These are phyloP conservation scores for Ogataea zsoltii DNA, from an alignment of 805 yeast genomes.

Conservation along the genomic window DNA sequence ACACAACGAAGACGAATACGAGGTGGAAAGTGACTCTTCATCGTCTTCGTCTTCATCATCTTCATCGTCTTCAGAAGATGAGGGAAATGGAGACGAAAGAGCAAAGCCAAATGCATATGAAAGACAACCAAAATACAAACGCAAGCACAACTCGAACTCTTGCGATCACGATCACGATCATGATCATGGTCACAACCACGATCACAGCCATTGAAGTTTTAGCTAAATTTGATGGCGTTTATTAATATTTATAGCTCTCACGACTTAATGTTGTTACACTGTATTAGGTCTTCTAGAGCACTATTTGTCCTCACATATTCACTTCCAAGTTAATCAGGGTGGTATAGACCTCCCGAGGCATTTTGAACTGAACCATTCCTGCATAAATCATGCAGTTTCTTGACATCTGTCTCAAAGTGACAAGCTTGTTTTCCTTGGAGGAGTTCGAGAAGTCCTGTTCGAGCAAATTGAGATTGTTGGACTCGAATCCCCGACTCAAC, in stretches of 20 bases:
- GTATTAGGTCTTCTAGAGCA: not conserved
- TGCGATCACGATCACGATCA: constrained; percentile 17
- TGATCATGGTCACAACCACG: not conserved
- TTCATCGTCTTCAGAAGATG: constrained; percentile 25
- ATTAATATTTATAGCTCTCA: not conserved
- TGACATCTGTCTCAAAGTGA: constrained; percentile 60
- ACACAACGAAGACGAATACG: constrained; percentile 50
- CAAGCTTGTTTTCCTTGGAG: constrained; percentile 54
- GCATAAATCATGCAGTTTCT: constrained; percentile 92
- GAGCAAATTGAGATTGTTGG: constrained; percentile 14
- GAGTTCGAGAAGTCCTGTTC: constrained; percentile 35
- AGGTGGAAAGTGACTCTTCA: constrained; percentile 21
- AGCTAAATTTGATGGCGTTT: not conserved
- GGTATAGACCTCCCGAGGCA: constrained; percentile 85
- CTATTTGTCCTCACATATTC: constrained; percentile 21
- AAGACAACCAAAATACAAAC: constrained; percentile 67
- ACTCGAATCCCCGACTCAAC: constrained; percentile 39
- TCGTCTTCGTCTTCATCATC: constrained; percentile 15
- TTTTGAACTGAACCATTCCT: constrained; percentile 89
- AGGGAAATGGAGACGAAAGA: constrained; percentile 13
- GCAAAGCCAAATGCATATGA: constrained; percentile 81
- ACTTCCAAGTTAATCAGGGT: constrained; percentile 64
- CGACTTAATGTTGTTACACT: not conserved
- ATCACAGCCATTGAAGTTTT: constrained; percentile 1
- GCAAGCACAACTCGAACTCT: constrained; percentile 17